These are phyloP conservation scores for Picochlorum sp. DNA, from an alignment of 139 green algal genomes.

Conservation along the genomic window DNA sequence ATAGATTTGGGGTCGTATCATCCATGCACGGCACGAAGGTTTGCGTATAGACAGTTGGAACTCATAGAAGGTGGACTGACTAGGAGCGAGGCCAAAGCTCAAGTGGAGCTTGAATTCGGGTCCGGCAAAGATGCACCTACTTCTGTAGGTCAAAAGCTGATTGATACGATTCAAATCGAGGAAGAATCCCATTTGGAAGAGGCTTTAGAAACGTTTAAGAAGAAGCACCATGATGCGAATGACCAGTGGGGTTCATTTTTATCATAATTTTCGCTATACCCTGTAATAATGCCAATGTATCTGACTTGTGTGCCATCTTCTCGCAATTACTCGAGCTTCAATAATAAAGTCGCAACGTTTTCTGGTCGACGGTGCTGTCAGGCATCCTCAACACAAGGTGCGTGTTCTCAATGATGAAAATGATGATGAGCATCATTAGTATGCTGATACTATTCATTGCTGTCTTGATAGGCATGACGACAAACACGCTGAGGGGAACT, in stretches of 20 bases:
- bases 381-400: too few relatives aligned
- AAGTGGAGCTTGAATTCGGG: neutral
- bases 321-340: too few relatives aligned
- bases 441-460: too few relatives aligned
- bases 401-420: too few relatives aligned
- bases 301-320: too few relatives aligned
- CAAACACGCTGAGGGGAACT: neutral
- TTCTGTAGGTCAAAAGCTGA: neutral
- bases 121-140: neutral
- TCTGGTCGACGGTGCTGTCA: too few relatives aligned
- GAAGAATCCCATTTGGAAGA: slow-evolving; percentile 15
- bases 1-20: slow-evolving; percentile 17
- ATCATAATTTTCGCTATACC: too few relatives aligned
- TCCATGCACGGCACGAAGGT: slow-evolving; percentile 9
- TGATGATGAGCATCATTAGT: too few relatives aligned
- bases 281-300: too few relatives aligned
- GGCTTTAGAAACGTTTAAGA: slow-evolving; percentile 4
- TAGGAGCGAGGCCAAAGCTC: neutral
- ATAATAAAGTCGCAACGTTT: too few relatives aligned
- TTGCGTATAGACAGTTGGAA: slow-evolving; percentile 19
- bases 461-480: too few relatives aligned
- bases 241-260: too few relatives aligned
- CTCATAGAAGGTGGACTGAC: slow-evolving; percentile 6
- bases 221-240: neutral
- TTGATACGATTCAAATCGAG: neutral